Base-by-base conservation (phyloP, 1,284 basidiomycete species). In the Coniophora puteana region DNA sequence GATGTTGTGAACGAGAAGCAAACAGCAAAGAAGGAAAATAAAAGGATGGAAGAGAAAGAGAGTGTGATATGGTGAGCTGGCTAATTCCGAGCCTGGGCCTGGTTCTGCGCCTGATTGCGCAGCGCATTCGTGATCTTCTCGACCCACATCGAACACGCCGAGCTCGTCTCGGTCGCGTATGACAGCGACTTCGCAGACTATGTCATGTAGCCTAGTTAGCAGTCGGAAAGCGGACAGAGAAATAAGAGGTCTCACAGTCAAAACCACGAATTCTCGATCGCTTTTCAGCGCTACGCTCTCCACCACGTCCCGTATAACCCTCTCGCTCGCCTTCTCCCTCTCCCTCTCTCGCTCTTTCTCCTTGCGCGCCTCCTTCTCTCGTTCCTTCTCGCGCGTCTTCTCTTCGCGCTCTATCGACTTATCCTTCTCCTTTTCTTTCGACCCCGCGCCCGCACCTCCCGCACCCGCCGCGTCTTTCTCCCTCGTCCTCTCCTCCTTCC, bases 211-310 rank as follows among this genome's bases (percentile, higher is more conserved):
- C 16, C 23, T 26, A n/a, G 18, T 28, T 16, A 17, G 28, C 36
- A 49, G 25, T 30, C 36, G 35, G 29, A 44, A 30, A 11, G 24
- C 27, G 31, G 46, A 24, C 25, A 43, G 7, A 36, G n/a, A 27
- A n/a, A 37, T 21, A 29, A 35, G 21, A 24, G 29, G 44, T 40
- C 43, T 66, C 69, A 83, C 80, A 37, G 79, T 80, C 52, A 80
- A 57, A 27, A 83, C 66, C n/a, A 76, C 71, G 55, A 84, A 81
- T 53, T 79, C 77, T 29, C 72, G 63, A 38, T 78, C 77, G 35
- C 75, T 65, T 51, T 80, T 80, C 26, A 66, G 53, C 43, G 74
- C 74, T 2, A 76, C 74, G 20, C 69, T 67, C 5, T 67, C 64
- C 10, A 83, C 59, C 30, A 69, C 59, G 14, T 57, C 57, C 36